phyloP scores from a whole-genome alignment of 1,139 yeast genomes.

The Magnusiomyces sp. region DNA sequence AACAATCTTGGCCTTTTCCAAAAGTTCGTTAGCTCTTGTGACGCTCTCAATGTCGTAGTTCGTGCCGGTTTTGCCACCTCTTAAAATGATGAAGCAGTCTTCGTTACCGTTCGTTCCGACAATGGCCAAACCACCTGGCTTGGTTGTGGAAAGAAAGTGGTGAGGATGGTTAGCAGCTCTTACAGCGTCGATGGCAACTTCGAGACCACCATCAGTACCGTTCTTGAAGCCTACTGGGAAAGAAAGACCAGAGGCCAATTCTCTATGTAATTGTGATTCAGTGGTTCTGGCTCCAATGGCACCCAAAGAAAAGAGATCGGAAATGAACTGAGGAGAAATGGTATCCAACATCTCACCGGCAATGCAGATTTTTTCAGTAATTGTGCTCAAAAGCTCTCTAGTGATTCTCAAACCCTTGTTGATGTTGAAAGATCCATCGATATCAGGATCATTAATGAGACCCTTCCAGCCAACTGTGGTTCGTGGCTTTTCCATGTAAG shows the following conservation, averaged over 20 bases:
- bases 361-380: slow-evolving; percentile 63
- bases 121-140: slow-evolving; percentile 89
- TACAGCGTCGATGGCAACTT: slow-evolving; percentile 90
- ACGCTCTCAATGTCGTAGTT: slow-evolving; percentile 77
- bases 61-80: slow-evolving; percentile 93
- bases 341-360: slow-evolving; percentile 98
- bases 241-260: slow-evolving; percentile 86
- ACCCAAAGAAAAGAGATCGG: slow-evolving; percentile 85
- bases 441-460: slow-evolving; percentile 91
- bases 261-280: slow-evolving; percentile 94
- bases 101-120: slow-evolving; percentile 91
- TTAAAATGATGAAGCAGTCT: slow-evolving; percentile 80
- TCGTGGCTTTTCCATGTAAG: slow-evolving; percentile 95
- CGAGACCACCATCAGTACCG: slow-evolving; percentile 90
- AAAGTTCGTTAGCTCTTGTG: slow-evolving; percentile 49
- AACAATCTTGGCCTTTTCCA: too few species aligned
- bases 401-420: slow-evolving; percentile 89
- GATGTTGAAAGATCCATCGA: slow-evolving; percentile 87
- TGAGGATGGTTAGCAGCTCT: slow-evolving; percentile 90
- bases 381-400: slow-evolving; percentile 73
- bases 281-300: slow-evolving; percentile 98
- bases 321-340: slow-evolving; percentile 86
- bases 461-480: slow-evolving; percentile 99
- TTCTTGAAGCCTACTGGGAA: slow-evolving; percentile 98
- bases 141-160: slow-evolving; percentile 88